Base-by-base conservation (phyloP, 169 alveolate genomes). In the Eimeria necatrix region DNA sequence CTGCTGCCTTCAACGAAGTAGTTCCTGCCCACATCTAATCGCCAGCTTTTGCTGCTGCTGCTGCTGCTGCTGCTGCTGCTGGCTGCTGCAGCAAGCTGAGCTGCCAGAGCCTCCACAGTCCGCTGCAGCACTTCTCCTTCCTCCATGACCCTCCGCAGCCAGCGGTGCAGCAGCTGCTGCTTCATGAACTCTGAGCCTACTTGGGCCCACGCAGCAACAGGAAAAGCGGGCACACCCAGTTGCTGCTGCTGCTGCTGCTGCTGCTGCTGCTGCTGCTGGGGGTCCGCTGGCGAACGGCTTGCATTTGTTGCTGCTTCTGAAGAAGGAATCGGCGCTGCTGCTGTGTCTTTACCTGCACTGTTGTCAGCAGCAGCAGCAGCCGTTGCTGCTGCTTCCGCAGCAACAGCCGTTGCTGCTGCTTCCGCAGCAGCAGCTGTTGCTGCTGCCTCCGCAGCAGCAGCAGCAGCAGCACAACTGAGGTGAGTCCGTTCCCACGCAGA, bases 151-250 rank as follows among this genome's bases (percentile, higher is more conserved):
- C 94, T 52, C 24, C 12, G 48, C 80, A 90, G 90, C 94, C 94
- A 90, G 8, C 94, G 64, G 87, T 90, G 80, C 78, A 90, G 81
- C 60, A 90, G 61, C 20, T 90, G 73, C 89, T 74, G 94, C 89
- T 59, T 88, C 32, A 90, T 5, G 68, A 90, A 90, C 91, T 52
- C 74, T 3, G 91, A 83, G 61, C 41, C 24, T 0, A 83, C 74
- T 83, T 83, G n/a, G 16, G 74, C 51, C 91, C 91, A 83, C 3
- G 49, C 91, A 5, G 32, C 59, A 53, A 68, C 48, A 24, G 80
- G 80, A 16, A 68, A 32, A 9, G 80, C 80, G 16, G 80, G 10
- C 80, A 68, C 68, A 14, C 41, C 41, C 41, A 71, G 83, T 22
- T 49, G 83, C 4, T 26, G 83, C 83, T 71, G 24, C 51, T 71